Conservation (phyloP, 2,329 filamentous ascomycete species). For the Apiospora malaysiana region DNA sequence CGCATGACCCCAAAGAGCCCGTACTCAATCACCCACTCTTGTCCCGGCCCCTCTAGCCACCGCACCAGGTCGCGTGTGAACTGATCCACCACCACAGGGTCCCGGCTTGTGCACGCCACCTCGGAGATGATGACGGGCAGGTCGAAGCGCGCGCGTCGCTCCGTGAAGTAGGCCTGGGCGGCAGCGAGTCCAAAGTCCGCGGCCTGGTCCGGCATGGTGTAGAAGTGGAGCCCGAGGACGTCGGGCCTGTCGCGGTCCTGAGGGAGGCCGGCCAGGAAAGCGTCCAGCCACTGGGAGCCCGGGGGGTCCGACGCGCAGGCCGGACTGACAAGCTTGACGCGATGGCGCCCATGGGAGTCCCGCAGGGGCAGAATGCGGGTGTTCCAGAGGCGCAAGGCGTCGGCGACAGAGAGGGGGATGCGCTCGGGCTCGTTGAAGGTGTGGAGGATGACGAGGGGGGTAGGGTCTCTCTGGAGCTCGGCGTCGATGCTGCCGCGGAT, state of each 20-base stretch:
- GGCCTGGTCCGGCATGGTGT: neutral
- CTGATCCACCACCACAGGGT: neutral
- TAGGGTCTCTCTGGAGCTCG: slow-evolving; percentile 30
- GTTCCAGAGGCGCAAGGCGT: slow-evolving; percentile 47
- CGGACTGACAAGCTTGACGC: slow-evolving; percentile 44
- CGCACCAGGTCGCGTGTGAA: neutral
- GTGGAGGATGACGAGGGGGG: slow-evolving; percentile 42
- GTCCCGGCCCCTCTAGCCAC: slow-evolving; percentile 13
- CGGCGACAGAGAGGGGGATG: slow-evolving; percentile 38
- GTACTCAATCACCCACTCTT: slow-evolving; percentile 25
- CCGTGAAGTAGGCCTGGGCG: slow-evolving; percentile 44
- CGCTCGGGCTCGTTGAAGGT: slow-evolving; percentile 55
- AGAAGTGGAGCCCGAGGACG: slow-evolving; percentile 39
- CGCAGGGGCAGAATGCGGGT: slow-evolving; percentile 43
- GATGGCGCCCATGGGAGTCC: slow-evolving; percentile 26
- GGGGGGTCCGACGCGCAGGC: slow-evolving; percentile 44
- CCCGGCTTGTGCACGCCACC: neutral
- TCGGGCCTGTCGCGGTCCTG: slow-evolving; percentile 42
- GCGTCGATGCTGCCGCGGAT: slow-evolving; percentile 30
- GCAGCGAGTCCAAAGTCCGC: slow-evolving; percentile 31
- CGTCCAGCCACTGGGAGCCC: slow-evolving; percentile 47
- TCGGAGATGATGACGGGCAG: slow-evolving; percentile 33
- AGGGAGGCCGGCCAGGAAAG: slow-evolving; percentile 46
- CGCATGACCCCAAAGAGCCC: slow-evolving; percentile 30
- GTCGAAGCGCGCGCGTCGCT: slow-evolving; percentile 27